Base-by-base conservation (phyloP, 148 eudicot species). In the Cornus controversa region DNA sequence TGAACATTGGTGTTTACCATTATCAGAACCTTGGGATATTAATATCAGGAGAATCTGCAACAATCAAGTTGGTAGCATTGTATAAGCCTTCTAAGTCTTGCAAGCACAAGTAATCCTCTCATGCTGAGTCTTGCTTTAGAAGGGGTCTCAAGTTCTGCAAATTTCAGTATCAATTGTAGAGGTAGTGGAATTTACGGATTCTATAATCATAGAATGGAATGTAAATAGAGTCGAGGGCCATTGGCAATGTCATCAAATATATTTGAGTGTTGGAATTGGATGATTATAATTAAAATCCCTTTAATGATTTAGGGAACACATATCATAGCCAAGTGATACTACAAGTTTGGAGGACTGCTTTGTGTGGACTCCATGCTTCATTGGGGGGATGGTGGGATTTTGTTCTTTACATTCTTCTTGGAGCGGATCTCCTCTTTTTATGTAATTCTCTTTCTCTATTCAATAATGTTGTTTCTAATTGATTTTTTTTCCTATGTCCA, bases 261-360 rank as follows among this genome's bases (percentile, higher is more conserved):
- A 15, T n/a, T n/a, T n/a, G n/a, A n/a, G n/a, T n/a, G n/a, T n/a
- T n/a, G 14, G 6, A 70, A 69, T 69, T 20, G 6, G 24, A 6
- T 60, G 24, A 18, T 60, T 60, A 18, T 42, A 69, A 10, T 16
- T 36, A 20, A 20, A 16, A 3, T 37, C 71, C 45, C 0, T 37
- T 16, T 20, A 2, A 11, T 5, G 50, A 69, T 69, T 34, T 69
- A 20, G 24, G 71, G 25, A 69, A 20, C 71, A 34, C 22, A 69
- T 69, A 36, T 69, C 37, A 0, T 69, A 20, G 47, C 47, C 50
- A 23, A 15, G 8, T 69, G n/a, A 22, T 69, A 47, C 71, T 16
- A 34, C 71, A 69, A 69, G 71, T 69, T 37, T 20, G 71, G 71
- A 67, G 37, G 71, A 69, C 24, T 37, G 14, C 7, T 20, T 31